These are phyloP conservation scores for Friedmanniomyces endolithicus DNA, from an alignment of 495 filamentous ascomycete genomes.

Conservation along the genomic window DNA sequence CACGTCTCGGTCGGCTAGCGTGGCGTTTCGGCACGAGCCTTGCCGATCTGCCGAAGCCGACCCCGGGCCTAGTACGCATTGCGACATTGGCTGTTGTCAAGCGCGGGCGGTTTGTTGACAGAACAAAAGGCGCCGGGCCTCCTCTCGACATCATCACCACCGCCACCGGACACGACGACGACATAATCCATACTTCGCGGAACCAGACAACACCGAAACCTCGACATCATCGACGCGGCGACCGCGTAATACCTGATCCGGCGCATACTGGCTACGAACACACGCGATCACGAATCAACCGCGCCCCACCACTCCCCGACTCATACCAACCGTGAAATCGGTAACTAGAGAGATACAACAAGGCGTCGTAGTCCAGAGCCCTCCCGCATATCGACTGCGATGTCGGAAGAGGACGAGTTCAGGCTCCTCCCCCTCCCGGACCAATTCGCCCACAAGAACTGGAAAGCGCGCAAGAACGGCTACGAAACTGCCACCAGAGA, in stretches of 20 bases:
- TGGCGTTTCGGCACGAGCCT: not conserved
- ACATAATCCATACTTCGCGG: no score
- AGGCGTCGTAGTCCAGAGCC: not conserved
- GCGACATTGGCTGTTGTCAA: not conserved
- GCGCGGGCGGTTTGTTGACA: not conserved
- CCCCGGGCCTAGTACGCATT: not conserved
- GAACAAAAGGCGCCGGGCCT: not conserved
- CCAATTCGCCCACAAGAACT: slow-evolving; percentile 83
- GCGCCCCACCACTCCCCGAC: not conserved
- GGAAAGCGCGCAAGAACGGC: slow-evolving; percentile 92
- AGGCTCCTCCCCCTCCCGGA: slow-evolving; percentile 69
- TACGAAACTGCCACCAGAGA: slow-evolving; percentile 85
- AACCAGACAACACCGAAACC: no score
- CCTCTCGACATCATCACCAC: no score
- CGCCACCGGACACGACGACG: no score
- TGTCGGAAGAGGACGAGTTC: slow-evolving; percentile 77
- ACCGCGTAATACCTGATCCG: not conserved
- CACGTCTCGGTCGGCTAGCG: not conserved
- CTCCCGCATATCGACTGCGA: no score
- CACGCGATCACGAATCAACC: not conserved
- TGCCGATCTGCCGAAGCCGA: not conserved
- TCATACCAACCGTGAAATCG: not conserved
- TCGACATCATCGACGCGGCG: no score
- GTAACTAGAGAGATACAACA: not conserved
- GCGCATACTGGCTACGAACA: not conserved